Conservation (phyloP, 805 yeast species). For the Naumovozyma baii region DNA sequence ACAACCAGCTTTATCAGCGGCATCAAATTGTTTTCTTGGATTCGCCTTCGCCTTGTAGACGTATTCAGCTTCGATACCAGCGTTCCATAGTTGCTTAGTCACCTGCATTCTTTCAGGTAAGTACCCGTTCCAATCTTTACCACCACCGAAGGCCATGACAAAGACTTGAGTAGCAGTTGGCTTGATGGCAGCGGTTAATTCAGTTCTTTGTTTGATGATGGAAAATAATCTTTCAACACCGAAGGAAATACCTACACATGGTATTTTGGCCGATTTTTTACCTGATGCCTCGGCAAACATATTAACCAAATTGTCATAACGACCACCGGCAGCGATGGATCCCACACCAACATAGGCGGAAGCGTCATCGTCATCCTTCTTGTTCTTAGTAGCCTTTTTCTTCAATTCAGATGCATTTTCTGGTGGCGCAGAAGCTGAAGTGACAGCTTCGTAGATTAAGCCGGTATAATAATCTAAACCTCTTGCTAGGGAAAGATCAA, state of each 20-base stretch:
- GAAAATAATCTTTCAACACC: constrained; percentile 96
- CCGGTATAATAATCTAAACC: constrained; percentile 98
- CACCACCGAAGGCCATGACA: constrained; percentile 98
- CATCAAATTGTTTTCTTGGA: constrained; percentile 92
- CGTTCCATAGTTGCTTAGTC: constrained; percentile 74
- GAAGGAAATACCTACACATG: constrained; percentile 95
- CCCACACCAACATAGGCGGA: constrained; percentile 97
- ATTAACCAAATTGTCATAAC: constrained; percentile 92
- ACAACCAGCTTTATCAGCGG: constrained; percentile 92
- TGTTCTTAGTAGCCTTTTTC: constrained; percentile 36
- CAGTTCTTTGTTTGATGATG: constrained; percentile 67
- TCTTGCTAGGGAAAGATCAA: constrained; percentile 92
- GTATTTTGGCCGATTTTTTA: constrained; percentile 69
- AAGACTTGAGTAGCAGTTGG: constrained; percentile 87
- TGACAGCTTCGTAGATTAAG: constrained; percentile 91
- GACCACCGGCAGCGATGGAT: constrained; percentile 97
- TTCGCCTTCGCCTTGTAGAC: constrained; percentile 89
- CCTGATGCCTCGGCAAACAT: constrained; percentile 85
- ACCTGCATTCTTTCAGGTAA: constrained; percentile 84
- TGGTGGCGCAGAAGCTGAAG: constrained; percentile 95
- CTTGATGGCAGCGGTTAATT: constrained; percentile 52
- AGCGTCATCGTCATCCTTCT: constrained; percentile 65
- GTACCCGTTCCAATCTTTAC: constrained; percentile 91
- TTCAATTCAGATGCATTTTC: constrained; percentile 60
- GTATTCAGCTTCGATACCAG: constrained; percentile 85